These are phyloP conservation scores for Nicotiana noctiflora DNA, from an alignment of 257 asterid genomes.

Conservation along the genomic window DNA sequence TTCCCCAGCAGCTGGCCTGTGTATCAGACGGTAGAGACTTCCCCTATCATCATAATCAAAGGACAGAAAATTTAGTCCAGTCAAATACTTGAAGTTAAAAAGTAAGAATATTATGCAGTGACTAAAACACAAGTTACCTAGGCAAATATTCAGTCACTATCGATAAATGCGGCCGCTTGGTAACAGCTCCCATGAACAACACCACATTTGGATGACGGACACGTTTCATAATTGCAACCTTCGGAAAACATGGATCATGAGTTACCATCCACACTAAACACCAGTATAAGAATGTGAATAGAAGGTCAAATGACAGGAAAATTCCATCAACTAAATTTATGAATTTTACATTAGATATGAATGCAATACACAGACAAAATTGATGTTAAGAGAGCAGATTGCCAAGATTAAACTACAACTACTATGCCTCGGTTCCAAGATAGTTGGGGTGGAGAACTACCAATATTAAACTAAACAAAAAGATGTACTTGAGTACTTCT, in stretches of 20 bases:
- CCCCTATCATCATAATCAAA: constrained; percentile 45
- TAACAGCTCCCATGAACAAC: constrained; percentile 98
- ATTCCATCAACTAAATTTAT: neutral
- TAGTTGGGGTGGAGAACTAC: neutral
- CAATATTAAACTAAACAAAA: neutral
- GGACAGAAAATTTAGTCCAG: neutral
- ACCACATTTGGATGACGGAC: constrained; percentile 97
- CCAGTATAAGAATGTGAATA: neutral
- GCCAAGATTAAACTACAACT: neutral
- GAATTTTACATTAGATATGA: neutral
- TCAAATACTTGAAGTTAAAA: neutral
- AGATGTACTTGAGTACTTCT: neutral
- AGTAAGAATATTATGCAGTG: neutral
- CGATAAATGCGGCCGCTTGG: constrained; percentile 81
- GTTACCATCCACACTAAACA: constrained; percentile 1
- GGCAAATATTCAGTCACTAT: constrained; percentile 96
- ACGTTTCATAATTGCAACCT: constrained; percentile 98
- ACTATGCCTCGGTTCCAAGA: neutral
- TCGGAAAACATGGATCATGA: constrained; percentile 9
- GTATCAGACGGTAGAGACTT: constrained; percentile 82
- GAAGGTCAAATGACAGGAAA: neutral
- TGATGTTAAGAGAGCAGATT: neutral
- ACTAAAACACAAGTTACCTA: constrained; percentile 38
- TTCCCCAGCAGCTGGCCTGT: constrained; percentile 87
- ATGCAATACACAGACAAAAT: neutral